Evolutionary conservation across 2,329 filamentous ascomycete genomes (phyloP).

Genomic region (Colletotrichum tamarilloi): DNA sequence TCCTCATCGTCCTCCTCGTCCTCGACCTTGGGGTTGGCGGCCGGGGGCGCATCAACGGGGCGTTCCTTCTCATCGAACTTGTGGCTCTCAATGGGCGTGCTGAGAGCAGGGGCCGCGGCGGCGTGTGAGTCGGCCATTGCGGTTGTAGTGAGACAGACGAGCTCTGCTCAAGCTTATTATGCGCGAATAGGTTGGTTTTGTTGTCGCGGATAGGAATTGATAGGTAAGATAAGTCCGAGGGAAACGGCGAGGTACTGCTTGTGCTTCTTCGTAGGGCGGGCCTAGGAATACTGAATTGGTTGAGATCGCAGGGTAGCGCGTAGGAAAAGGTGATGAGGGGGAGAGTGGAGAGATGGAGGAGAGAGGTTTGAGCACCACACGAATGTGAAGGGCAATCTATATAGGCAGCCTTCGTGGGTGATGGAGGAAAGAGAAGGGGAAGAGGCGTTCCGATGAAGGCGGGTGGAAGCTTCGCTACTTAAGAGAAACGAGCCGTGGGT

Average conservation of each 20-base stretch:
- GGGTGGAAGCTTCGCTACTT: conserved; percentile 37
- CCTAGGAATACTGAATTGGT: conserved; percentile 36
- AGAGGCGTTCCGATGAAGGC: conserved; percentile 4
- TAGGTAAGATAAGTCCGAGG: conserved; percentile 13
- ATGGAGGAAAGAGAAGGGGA: conserved; percentile 37
- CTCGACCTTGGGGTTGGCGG: conserved; percentile 57
- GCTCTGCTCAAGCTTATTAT: conserved; percentile 36
- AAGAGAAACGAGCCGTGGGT: conserved; percentile 31
- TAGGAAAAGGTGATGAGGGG: conserved; percentile 33
- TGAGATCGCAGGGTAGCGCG: conserved; percentile 33
- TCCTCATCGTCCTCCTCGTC: conserved; percentile 82
- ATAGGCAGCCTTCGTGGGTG: conserved; percentile 39
- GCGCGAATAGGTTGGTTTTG: conserved; percentile 17
- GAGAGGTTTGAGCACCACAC: conserved; percentile 36
- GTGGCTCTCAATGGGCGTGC: conserved; percentile 73
- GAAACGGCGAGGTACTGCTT: conserved; percentile 28
- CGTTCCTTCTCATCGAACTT: conserved; percentile 73
- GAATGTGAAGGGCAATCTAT: conserved; percentile 37
- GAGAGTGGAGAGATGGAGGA: conserved; percentile 29
- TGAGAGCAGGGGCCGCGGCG: conserved; percentile 66
- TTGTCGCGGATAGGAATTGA: conserved; percentile 28
- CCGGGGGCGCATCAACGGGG: conserved; percentile 46
- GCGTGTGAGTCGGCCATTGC: conserved; percentile 67
- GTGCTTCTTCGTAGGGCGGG: conserved; percentile 27
- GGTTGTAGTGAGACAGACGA: conserved; percentile 34